phyloP scores from a whole-genome alignment of 441 rosid genomes.

The Iberis amara region DNA sequence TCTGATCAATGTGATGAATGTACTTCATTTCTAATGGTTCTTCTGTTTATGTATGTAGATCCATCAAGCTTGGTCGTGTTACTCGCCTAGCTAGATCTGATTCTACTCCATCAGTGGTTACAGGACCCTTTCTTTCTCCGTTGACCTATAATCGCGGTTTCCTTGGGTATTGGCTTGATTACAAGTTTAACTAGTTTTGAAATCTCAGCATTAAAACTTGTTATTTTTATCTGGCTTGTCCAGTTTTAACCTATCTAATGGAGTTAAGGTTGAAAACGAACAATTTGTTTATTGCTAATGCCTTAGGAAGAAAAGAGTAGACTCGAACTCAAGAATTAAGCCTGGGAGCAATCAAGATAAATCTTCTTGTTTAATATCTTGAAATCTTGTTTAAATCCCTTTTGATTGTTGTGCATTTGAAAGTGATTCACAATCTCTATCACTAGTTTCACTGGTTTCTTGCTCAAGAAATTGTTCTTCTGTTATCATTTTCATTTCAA shows the following conservation, averaged over 20 bases:
- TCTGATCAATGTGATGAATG: neutral
- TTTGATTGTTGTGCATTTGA: too few species aligned
- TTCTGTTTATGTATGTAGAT: conserved; percentile 34
- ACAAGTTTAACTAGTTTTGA: neutral
- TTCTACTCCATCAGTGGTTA: conserved; percentile 8
- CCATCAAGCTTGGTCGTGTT: conserved; percentile 71
- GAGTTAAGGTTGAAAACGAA: conserved; percentile 2
- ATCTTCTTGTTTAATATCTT: too few species aligned
- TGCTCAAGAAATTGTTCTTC: neutral
- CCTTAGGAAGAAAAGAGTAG: too few species aligned
- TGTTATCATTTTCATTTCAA: neutral
- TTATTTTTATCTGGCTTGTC: neutral
- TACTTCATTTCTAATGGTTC: neutral
- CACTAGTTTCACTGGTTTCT: neutral
- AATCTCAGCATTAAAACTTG: too few species aligned
- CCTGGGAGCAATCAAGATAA: too few species aligned
- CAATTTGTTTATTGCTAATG: too few species aligned
- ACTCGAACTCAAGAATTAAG: too few species aligned
- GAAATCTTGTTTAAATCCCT: too few species aligned
- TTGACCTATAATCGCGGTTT: conserved; percentile 49
- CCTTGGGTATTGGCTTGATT: conserved; percentile 32
- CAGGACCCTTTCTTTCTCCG: conserved; percentile 11
- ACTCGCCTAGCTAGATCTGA: conserved; percentile 44
- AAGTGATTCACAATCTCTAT: conserved; percentile 9
- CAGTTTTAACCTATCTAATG: neutral